Evolutionary conservation across 1,284 basidiomycete genomes (phyloP), one percentile per base, ranked within the genome.

Genomic region (Mycena citricolor): DNA sequence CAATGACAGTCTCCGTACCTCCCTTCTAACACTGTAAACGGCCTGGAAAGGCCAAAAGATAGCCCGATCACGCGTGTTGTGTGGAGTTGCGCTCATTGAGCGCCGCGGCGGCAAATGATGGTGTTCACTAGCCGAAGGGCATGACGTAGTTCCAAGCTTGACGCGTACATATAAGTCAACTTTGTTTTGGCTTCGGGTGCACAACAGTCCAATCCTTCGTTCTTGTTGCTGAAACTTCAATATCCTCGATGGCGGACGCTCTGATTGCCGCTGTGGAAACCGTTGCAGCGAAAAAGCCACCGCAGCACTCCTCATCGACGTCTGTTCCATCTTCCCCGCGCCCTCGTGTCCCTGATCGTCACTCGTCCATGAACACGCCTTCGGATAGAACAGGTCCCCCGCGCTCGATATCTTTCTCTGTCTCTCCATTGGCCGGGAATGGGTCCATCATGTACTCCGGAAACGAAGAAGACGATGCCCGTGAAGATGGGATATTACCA

Each of bases 351-450:
- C 34, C 42, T n/a, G 30, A 39, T 29, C 26, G 17, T 8, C 38
- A 44, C 24, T 31, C 59, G 61, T 21, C 70, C 64, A 30, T 65
- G 71, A 48, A 83, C 83, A n/a, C n/a, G 0, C 86, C 86, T 10
- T 77, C 82, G 4, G 67, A 69, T 36, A 72, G 85, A 35, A 86
- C 83, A 5, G 86, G 86, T 14, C 83, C 85, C 31, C 86, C 86
- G 8, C 73, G 86, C 28, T 85, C 86, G 17, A 78, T 81, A 54
- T 72, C 77, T n/a, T 61, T 76, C 14, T 65, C 76, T 2, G 61
- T 61, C 41, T 74, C 75, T 8, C 74, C 71, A 21, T 60, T 61
- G 10, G 49, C 57, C n/a, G 66, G 64, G 7, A 62, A 26, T 58
- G 63, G n/a, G 48, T 61, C 61, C 34, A 61, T 55, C 36, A 57